phyloP scores from a whole-genome alignment of 352 stramenopile genomes.

The Phytophthora sansomeana region DNA sequence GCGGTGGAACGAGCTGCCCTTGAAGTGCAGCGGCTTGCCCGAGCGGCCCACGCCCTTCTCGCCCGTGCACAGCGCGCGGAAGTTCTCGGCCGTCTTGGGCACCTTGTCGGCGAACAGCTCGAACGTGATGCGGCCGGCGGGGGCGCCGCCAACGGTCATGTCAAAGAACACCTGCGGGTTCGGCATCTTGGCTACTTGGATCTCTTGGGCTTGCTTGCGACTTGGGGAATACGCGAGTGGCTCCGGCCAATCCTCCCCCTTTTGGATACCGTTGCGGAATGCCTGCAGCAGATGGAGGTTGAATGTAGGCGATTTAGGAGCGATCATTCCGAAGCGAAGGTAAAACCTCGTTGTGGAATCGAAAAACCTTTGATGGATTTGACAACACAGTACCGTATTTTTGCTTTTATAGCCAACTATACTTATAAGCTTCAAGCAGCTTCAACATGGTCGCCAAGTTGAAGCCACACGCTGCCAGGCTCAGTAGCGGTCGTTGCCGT shows the following conservation, averaged over 20 bases:
- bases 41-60: conserved; percentile 92
- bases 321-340: not conserved
- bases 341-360: conserved; percentile 30
- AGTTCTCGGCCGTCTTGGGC: conserved; percentile 98
- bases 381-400: conserved; percentile 12
- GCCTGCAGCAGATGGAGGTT: not conserved
- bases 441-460: conserved; percentile 37
- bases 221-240: conserved; percentile 45
- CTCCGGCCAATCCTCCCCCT: conserved; percentile 6
- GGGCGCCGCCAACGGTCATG: conserved; percentile 94
- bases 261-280: conserved; percentile 8
- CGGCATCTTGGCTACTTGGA: conserved; percentile 56
- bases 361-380: conserved; percentile 39
- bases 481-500: conserved; percentile 14
- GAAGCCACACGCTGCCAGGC: conserved; percentile 46
- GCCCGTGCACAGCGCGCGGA: conserved; percentile 97
- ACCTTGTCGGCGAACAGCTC: conserved; percentile 91
- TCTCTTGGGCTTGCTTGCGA: conserved; percentile 37
- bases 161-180: conserved; percentile 98
- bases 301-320: not conserved
- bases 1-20: conserved; percentile 92
- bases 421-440: conserved; percentile 1
- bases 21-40: conserved; percentile 87
- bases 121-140: conserved; percentile 91
- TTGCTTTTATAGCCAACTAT: conserved; percentile 13